Base-by-base conservation (phyloP, 345 rosid species). In the Lepidium sativum region DNA sequence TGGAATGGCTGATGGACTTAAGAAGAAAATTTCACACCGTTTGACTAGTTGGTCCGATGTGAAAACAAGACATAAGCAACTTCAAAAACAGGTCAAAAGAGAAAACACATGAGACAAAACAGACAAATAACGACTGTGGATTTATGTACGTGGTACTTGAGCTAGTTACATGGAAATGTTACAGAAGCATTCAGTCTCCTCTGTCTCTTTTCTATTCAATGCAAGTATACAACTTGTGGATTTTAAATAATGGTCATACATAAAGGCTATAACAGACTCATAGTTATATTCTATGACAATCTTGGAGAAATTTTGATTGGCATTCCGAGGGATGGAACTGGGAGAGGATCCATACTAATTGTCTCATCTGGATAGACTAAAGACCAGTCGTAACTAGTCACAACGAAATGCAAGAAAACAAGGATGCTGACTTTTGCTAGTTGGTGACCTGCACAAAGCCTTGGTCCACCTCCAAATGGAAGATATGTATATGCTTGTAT, bases 391-490 rank as follows among this genome's bases (percentile, higher is more conserved):
- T 75, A 81, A 47, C 67, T 37, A 4, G 91, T 84, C 29, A 83
- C 77, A 1, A 80, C 82, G 11, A 67, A 69, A 66, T 89, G 91
- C 47, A 83, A 63, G 67, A 81, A 75, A 32, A 83, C 58, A 9
- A 83, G 83, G 35, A 86, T 89, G 58, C 77, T 84, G 47, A 86
- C 20, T 79, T 85, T 89, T 11, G 94, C 94, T 35, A 89, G 79
- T 59, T 81, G 96, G 74, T 79, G 80, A 9, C 96, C 96, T 0
- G 91, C 87, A 27, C 94, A 84, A 4, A 77, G 67, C 63, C 94
- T 84, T 10, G 89, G 81, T 25, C 96, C 96, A 63, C 89, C 94
- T 47, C 96, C 91, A 6, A 86, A 84, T 5, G 94, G 85, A 18
- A 89, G 75, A 53, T 70, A 84, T 6, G 69, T 82, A 20, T 81